These are phyloP conservation scores for Selaginella moellendorffii DNA, from an alignment of 75 land plant genomes.

Conservation along the genomic window DNA sequence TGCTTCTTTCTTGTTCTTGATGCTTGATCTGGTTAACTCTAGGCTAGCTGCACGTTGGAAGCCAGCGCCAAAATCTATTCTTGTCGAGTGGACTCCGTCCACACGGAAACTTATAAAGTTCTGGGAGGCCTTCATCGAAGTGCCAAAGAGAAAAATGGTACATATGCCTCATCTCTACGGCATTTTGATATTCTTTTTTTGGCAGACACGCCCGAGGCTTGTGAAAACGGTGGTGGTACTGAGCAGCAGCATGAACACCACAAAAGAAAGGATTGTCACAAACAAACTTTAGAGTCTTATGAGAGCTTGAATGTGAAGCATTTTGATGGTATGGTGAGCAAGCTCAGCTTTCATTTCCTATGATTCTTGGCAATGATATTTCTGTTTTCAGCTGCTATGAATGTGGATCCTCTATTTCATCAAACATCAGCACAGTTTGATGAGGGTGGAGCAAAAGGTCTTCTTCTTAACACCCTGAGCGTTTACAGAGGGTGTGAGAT, in stretches of 20 bases:
- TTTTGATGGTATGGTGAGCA: conserved; percentile 55
- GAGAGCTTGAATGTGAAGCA: conserved; percentile 85
- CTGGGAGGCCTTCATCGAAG: conserved; percentile 87
- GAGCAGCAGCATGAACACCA: neutral
- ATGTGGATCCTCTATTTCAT: conserved; percentile 91
- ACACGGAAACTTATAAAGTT: conserved; percentile 83
- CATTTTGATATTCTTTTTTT: too few species aligned
- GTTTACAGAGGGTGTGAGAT: conserved; percentile 73
- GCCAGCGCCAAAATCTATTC: conserved; percentile 95
- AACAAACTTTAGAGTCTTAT: conserved; percentile 59
- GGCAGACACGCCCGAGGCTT: too few species aligned
- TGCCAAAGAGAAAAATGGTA: conserved; percentile 35
- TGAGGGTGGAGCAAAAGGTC: conserved; percentile 98
- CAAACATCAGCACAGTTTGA: conserved; percentile 97
- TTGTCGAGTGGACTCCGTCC: conserved; percentile 73
- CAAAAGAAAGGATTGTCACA: neutral
- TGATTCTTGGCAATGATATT: too few species aligned
- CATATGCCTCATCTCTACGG: neutral
- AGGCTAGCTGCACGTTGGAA: conserved; percentile 98
- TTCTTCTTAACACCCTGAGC: conserved; percentile 67
- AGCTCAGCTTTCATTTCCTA: neutral
- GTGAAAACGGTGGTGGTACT: neutral
- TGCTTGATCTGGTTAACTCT: neutral
- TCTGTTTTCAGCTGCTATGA: conserved; percentile 74
- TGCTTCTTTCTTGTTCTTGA: neutral